Base-by-base conservation (phyloP, 805 yeast genomes). In the Jamesozyma gamospora region DNA sequence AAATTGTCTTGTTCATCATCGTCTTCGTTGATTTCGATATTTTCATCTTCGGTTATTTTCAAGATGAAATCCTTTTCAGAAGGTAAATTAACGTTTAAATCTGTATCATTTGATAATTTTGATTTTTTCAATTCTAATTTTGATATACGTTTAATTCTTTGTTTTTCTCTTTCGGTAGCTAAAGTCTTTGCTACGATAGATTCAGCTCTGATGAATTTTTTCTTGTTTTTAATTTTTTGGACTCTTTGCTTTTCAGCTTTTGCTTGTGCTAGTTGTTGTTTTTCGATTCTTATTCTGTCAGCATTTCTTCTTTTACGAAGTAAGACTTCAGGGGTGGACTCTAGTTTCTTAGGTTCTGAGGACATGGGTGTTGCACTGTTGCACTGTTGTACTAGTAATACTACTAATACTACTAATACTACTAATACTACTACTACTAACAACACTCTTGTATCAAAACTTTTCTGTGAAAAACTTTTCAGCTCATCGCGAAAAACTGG, bases 241-340 rank as follows among this genome's bases (percentile, higher is more conserved):
- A 66, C 67, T 47, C 61, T 62, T 44, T 68, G 63, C 46, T 65
- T 67, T 40, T 68, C 69, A 32, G 64, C 66, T 58, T 71, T 75
- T 51, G 67, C 63, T 46, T 69, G 69, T 13, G 79, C 78, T 40
- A 70, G 70, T 47, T 79, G 82, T 59, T 81, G 90, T 55, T 79
- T 82, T 58, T 79, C 83, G 39, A 82, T 51, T 58, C 87, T 72
- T 49, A 78, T 67, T 59, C 81, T 69, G 58, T 82, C 90, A 43
- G 80, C 82, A 55, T 80, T 74, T 66, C 82, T 83, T 64, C 94
- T 76, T 67, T 82, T 83, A 55, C 78, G 76, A 46, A 83, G 70
- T 50, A 83, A 74, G 41, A 83, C 70, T 60, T 83, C 92, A 29
- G 92, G 90, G 55, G 79, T 81, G 19, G 81, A 70, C 56, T 79